Base-by-base conservation (phyloP, 164 flowering plant genomes). In the Stephania cephalantha region DNA sequence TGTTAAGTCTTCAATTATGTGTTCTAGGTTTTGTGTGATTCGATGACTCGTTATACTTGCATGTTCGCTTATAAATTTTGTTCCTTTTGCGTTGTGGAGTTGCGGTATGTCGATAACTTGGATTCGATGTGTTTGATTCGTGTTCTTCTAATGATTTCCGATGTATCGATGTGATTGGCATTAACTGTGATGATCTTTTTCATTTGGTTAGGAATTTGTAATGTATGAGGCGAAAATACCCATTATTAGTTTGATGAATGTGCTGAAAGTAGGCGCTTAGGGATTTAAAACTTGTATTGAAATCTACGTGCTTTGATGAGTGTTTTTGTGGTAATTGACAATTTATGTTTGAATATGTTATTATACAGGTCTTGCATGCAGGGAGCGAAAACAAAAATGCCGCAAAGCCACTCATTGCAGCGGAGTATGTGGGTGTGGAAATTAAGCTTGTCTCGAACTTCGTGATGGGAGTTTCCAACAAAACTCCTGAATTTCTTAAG, bases 381-480 rank as follows among this genome's bases (percentile, higher is more conserved):
- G 82, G 48, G 9, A 52, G 73, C 10, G 74, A 70, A 12, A 90
- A 91, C 78, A 91, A 88, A 81, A 90, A 90, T 88, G 88, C 85
- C 6, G 79, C 45, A 75, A 90, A 91, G 88, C 70, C 86, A 2
- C 90, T 87, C 9, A 89, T 91, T 81, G 85, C 87, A 9, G 97
- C 97, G 5, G 92, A 88, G 78, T 91, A 88, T 77, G 68, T 68
- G 55, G 90, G 90, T 22, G 89, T 88, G 18, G 50, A 86, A 58
- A 80, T 91, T 50, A 77, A 87, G 52, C 35, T 91, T 73, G 84
- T 25, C 30, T 46, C 79, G 74, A 77, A 88, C 74, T 91, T 91
- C 85, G 83, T 85, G 83, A 90, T 90, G 93, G 96, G 94, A 30
- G 90, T 91, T 31, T 58, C 91, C 3, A 90, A 89, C 61, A 87